Evolutionary conservation across 2,329 filamentous ascomycete genomes (phyloP).

Genomic region (Diaporthe amygdali): DNA sequence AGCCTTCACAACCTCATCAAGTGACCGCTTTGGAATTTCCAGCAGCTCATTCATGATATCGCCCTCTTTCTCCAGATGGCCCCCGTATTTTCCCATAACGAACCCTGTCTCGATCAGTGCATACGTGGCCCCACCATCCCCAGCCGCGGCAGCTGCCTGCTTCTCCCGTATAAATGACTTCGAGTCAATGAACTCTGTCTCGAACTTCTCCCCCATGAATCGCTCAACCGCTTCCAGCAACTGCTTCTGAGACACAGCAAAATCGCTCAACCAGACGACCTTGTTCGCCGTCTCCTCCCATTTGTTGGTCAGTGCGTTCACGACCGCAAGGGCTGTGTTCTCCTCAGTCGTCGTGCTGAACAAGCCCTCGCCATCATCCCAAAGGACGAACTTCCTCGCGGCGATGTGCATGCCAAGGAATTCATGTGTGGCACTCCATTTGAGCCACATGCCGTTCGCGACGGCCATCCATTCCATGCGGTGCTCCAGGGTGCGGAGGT

Average conservation of each 20-base stretch:
- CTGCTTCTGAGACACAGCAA: constrained; percentile 37
- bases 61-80: constrained; percentile 38
- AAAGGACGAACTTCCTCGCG: constrained; percentile 32
- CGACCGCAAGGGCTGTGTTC: constrained; percentile 37
- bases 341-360: constrained; percentile 41
- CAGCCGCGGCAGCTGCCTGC: constrained; percentile 31
- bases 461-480: constrained; percentile 38
- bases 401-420: constrained; percentile 32
- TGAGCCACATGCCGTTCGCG: constrained; percentile 35
- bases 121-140: constrained; percentile 32
- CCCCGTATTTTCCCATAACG: constrained; percentile 36
- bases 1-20: constrained; percentile 31
- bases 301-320: constrained; percentile 32
- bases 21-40: constrained; percentile 31
- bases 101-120: constrained; percentile 40
- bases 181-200: constrained; percentile 33
- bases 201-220: constrained; percentile 49
- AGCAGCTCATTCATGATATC: constrained; percentile 38
- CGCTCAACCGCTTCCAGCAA: constrained; percentile 54
- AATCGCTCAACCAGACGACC: constrained; percentile 39
- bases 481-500: constrained; percentile 32
- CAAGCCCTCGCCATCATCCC: constrained; percentile 39
- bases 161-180: constrained; percentile 33
- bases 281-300: constrained; percentile 39
- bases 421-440: constrained; percentile 33